Conservation (phyloP, 148 eudicot species). For the Rheum nobile region DNA sequence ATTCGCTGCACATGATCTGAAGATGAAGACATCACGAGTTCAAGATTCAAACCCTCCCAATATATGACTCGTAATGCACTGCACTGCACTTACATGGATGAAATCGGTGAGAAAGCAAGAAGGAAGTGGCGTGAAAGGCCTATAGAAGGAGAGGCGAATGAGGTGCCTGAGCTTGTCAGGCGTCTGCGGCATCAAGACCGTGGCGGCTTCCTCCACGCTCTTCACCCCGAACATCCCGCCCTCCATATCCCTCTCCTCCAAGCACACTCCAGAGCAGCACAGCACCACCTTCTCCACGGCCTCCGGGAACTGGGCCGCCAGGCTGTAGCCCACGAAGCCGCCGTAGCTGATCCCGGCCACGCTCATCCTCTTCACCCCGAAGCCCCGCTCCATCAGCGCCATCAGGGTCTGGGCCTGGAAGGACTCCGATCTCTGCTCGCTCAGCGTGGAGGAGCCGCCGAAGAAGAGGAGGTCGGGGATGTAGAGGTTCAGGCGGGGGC, state of each 20-base stretch:
- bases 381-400: constrained; percentile 19
- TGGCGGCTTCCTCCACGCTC: constrained; percentile 28
- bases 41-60: no score
- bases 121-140: constrained; percentile 30
- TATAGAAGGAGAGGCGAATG: constrained; percentile 29
- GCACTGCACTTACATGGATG: constrained; percentile 50
- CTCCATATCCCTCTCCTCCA: constrained; percentile 39
- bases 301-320: constrained; percentile 39
- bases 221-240: constrained; percentile 38
- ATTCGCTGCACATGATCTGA: constrained; percentile 68
- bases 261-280: constrained; percentile 33
- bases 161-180: constrained; percentile 36
- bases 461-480: constrained; percentile 53
- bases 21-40: no score
- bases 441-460: constrained; percentile 38
- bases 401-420: constrained; percentile 44
- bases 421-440: constrained; percentile 31
- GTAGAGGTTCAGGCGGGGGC: constrained; percentile 34
- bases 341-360: constrained; percentile 53
- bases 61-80: no score
- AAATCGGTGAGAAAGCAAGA: constrained; percentile 44
- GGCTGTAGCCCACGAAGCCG: constrained; percentile 47
- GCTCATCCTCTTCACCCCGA: constrained; percentile 23
- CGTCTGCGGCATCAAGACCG: constrained; percentile 31
- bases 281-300: constrained; percentile 34